A percentile compares a stretch with the other conserved stretches of the same genome.
These are phyloP conservation scores for Fragilaria radians DNA, from an alignment of 108 stramenopile species.

Conservation along the genomic window DNA sequence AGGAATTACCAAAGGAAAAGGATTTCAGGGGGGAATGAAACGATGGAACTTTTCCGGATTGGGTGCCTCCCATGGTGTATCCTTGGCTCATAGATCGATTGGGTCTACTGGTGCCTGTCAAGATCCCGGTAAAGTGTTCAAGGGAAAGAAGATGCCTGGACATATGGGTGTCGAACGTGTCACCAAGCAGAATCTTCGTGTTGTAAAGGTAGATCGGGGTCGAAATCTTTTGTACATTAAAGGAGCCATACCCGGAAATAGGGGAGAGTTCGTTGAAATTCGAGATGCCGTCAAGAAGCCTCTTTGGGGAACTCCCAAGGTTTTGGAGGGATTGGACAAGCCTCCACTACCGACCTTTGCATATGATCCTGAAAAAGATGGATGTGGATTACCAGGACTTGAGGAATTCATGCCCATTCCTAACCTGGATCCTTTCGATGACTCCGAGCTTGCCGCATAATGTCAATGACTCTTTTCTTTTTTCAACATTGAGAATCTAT, in stretches of 20 bases:
- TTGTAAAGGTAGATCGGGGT: slow-evolving; percentile 91
- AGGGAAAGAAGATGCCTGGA: slow-evolving; percentile 98
- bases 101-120: slow-evolving; percentile 87
- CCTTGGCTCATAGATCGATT: slow-evolving; percentile 83
- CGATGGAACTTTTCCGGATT: slow-evolving; percentile 91
- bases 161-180: slow-evolving; percentile 86
- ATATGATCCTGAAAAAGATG: slow-evolving; percentile 77
- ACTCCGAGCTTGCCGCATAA: too few species aligned
- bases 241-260: slow-evolving; percentile 91
- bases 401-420: slow-evolving; percentile 83
- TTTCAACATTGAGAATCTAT: too few species aligned
- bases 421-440: slow-evolving; percentile 74
- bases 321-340: slow-evolving; percentile 44
- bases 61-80: slow-evolving; percentile 93
- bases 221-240: slow-evolving; percentile 86
- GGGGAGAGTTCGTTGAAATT: slow-evolving; percentile 88
- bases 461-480: too few species aligned
- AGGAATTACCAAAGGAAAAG: slow-evolving; percentile 94
- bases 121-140: slow-evolving; percentile 95
- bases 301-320: slow-evolving; percentile 67
- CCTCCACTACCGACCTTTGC: slow-evolving; percentile 82
- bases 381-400: slow-evolving; percentile 54
- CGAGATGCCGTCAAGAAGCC: slow-evolving; percentile 88
- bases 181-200: slow-evolving; percentile 84
- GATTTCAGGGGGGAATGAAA: slow-evolving; percentile 98